These are phyloP conservation scores for Sporothrix brunneoviolacea DNA, from an alignment of 2,329 filamentous ascomycete genomes.

Conservation along the genomic window DNA sequence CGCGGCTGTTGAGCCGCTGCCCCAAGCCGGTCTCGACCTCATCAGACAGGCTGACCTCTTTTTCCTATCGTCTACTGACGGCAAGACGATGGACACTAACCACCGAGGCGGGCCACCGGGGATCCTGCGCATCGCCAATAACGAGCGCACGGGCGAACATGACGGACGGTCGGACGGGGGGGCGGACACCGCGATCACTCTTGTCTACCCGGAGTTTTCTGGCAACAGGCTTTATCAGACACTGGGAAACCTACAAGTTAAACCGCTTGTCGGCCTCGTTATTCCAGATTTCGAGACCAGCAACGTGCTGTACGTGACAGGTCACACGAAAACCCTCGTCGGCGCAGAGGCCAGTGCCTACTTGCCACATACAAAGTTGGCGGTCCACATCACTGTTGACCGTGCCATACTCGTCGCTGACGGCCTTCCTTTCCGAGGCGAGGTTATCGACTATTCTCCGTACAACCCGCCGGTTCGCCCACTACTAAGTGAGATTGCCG, in stretches of 20 bases:
- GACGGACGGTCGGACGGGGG: background rate
- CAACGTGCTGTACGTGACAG: constrained; percentile 68
- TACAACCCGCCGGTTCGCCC: constrained; percentile 72
- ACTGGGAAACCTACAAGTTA: constrained; percentile 65
- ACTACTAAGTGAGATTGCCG: constrained; percentile 47
- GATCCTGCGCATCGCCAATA: constrained; percentile 63
- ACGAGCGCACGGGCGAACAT: constrained; percentile 34
- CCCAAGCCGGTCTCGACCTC: constrained; percentile 49
- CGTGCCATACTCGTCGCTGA: constrained; percentile 55
- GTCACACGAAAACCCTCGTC: constrained; percentile 58
- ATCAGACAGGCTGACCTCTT: constrained; percentile 64
- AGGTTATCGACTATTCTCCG: constrained; percentile 54
- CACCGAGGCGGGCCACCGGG: constrained; percentile 68
- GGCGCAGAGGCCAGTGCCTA: constrained; percentile 54
- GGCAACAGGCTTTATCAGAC: constrained; percentile 82
- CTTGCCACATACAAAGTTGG: constrained; percentile 65
- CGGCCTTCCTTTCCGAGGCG: constrained; percentile 63
- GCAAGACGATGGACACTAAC: constrained; percentile 74
- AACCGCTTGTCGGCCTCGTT: constrained; percentile 61
- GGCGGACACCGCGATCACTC: constrained; percentile 27
- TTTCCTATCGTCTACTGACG: constrained; percentile 65
- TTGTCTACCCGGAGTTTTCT: constrained; percentile 78
- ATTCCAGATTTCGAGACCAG: constrained; percentile 70
- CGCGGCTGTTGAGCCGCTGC: constrained; percentile 34
- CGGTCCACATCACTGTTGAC: constrained; percentile 58